phyloP scores from a whole-genome alignment of 2,329 filamentous ascomycete genomes.

The Cercospora zeina region DNA sequence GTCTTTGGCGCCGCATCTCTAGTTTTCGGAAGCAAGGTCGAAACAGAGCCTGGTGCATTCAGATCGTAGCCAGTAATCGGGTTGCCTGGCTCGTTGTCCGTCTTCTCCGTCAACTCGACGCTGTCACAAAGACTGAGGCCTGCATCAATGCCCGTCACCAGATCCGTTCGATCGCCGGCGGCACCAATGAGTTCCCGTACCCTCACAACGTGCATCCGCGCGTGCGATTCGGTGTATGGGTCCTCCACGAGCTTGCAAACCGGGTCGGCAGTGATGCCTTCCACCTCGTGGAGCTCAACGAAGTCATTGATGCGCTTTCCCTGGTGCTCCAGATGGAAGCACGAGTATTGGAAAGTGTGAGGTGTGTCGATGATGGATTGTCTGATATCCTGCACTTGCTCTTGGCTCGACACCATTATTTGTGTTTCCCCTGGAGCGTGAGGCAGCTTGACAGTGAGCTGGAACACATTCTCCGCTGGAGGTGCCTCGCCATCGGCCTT shows the following conservation, averaged over 20 bases:
- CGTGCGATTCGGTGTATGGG: slow-evolving; percentile 97
- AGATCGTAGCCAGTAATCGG: slow-evolving; percentile 76
- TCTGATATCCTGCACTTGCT: slow-evolving; percentile 95
- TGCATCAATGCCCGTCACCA: slow-evolving; percentile 79
- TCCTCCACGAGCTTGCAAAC: slow-evolving; percentile 84
- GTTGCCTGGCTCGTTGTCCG: slow-evolving; percentile 33
- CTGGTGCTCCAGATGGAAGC: slow-evolving; percentile 94
- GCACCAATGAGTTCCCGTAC: slow-evolving; percentile 92
- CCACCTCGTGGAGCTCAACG: slow-evolving; percentile 84
- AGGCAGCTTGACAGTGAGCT: slow-evolving; percentile 78
- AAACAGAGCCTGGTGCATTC: slow-evolving; percentile 64
- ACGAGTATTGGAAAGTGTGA: slow-evolving; percentile 92
- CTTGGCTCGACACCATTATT: slow-evolving; percentile 81
- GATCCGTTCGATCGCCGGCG: slow-evolving; percentile 82
- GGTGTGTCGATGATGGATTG: slow-evolving; percentile 95
- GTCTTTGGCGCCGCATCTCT: slow-evolving; percentile 78
- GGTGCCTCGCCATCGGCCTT: slow-evolving; percentile 29
- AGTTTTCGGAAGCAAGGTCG: slow-evolving; percentile 67
- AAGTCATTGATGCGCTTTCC: slow-evolving; percentile 93
- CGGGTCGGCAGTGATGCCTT: slow-evolving; percentile 72
- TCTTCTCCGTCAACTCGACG: slow-evolving; percentile 49
- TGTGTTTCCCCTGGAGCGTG: slow-evolving; percentile 76
- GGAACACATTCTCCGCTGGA: slow-evolving; percentile 55
- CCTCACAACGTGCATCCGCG: slow-evolving; percentile 87
- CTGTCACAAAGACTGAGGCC: slow-evolving; percentile 85